phyloP scores from a whole-genome alignment of 768 basidiomycete genomes.

The Agaricus subrufescens region DNA sequence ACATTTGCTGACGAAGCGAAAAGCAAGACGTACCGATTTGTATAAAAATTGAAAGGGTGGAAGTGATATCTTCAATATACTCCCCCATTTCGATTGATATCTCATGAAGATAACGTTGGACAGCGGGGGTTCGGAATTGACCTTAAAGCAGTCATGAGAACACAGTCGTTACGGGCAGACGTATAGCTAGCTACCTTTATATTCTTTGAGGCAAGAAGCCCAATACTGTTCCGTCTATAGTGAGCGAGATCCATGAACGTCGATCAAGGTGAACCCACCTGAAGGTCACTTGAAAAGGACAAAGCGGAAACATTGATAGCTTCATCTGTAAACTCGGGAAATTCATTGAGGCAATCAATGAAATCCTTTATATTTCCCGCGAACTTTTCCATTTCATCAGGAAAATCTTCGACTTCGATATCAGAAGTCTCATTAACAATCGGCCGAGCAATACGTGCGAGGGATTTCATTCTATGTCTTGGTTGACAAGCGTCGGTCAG shows the following conservation, averaged over 20 bases:
- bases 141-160: slow-evolving; percentile 28
- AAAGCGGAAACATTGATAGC: slow-evolving; percentile 62
- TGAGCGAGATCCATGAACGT: not conserved
- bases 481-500: slow-evolving; percentile 20
- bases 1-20: not conserved
- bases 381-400: slow-evolving; percentile 55
- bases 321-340: slow-evolving; percentile 75
- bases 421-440: slow-evolving; percentile 40
- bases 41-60: slow-evolving; percentile 68
- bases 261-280: slow-evolving; percentile 32
- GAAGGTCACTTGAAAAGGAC: slow-evolving; percentile 66
- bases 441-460: slow-evolving; percentile 49
- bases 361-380: slow-evolving; percentile 68
- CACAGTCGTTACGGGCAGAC: not conserved
- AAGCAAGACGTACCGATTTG: slow-evolving; percentile 53
- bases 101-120: slow-evolving; percentile 73
- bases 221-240: slow-evolving; percentile 49
- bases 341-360: slow-evolving; percentile 67
- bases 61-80: slow-evolving; percentile 64
- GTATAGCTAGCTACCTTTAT: slow-evolving; percentile 37
- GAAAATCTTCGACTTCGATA: slow-evolving; percentile 62
- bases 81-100: slow-evolving; percentile 71
- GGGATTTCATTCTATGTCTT: slow-evolving; percentile 30
- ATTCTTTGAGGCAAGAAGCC: slow-evolving; percentile 67
- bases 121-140: slow-evolving; percentile 68